Conservation (phyloP, 768 basidiomycete species). For the Tylopilus vinaceipallidus region DNA sequence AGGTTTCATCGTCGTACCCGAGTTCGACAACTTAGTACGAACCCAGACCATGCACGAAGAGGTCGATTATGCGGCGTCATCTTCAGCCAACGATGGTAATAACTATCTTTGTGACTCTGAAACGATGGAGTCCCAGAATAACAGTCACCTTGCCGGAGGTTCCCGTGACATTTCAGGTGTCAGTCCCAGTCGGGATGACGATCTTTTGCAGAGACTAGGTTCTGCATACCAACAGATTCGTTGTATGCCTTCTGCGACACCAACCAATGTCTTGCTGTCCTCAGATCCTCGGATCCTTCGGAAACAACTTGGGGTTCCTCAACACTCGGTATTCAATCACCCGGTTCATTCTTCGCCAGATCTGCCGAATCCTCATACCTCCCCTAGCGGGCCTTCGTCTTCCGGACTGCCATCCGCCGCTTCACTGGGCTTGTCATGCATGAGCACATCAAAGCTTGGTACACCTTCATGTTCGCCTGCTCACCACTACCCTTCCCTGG, state of each 20-base stretch:
- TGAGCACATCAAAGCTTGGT: conserved; percentile 1
- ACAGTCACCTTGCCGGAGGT: neutral
- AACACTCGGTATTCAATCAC: conserved; percentile 30
- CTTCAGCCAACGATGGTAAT: neutral
- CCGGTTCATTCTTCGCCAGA: conserved; percentile 13
- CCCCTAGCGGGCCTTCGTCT: neutral
- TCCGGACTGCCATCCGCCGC: neutral
- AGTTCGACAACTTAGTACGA: conserved; percentile 20
- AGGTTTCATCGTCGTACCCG: conserved; percentile 22
- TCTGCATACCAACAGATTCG: conserved; percentile 26
- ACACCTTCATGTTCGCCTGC: conserved; percentile 3
- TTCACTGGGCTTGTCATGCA: neutral
- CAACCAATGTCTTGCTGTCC: conserved; percentile 13
- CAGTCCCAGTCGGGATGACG: conserved; percentile 8
- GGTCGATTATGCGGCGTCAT: neutral
- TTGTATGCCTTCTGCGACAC: conserved; percentile 16
- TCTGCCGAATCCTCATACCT: conserved; percentile 26
- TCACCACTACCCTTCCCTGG: neutral
- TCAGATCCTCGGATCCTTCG: conserved; percentile 27
- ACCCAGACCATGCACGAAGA: conserved; percentile 1
- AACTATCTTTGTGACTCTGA: neutral
- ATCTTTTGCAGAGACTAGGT: conserved; percentile 22
- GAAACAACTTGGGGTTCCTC: conserved; percentile 30
- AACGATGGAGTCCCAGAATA: neutral
- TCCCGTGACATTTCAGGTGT: neutral